A percentile compares a stretch with the other conserved stretches of the same genome.
phyloP scores from a whole-genome alignment of 176 grass and related monocot genomes.

The Areca catechu region DNA sequence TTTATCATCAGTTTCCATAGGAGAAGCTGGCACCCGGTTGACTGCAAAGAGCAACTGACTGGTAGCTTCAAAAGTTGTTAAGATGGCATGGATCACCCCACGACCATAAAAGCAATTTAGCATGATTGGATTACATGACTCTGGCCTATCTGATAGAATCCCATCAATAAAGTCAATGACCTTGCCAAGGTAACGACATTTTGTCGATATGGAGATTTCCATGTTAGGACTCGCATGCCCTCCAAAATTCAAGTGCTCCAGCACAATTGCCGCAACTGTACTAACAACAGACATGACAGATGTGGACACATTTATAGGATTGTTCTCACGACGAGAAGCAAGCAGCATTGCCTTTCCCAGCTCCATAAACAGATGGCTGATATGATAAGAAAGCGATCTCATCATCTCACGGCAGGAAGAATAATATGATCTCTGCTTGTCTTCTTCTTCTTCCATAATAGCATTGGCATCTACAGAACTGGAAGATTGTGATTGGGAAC shows the following conservation, averaged over 20 bases:
- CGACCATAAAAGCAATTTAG: slow-evolving; percentile 79
- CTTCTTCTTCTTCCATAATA: slow-evolving; percentile 42
- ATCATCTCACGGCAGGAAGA: slow-evolving; percentile 80
- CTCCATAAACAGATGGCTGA: slow-evolving; percentile 92
- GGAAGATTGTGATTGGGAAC: slow-evolving; percentile 46
- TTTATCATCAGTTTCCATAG: slow-evolving; percentile 79
- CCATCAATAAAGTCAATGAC: slow-evolving; percentile 84
- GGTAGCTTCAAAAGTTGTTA: slow-evolving; percentile 91
- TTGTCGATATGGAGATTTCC: slow-evolving; percentile 54
- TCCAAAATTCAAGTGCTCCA: slow-evolving; percentile 88
- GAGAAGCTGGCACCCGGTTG: slow-evolving; percentile 49
- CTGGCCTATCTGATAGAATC: slow-evolving; percentile 81
- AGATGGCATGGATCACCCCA: slow-evolving; percentile 80
- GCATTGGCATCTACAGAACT: slow-evolving; percentile 49
- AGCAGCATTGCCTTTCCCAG: slow-evolving; percentile 89
- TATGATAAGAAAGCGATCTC: slow-evolving; percentile 88
- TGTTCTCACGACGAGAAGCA: slow-evolving; percentile 81
- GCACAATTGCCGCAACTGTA: slow-evolving; percentile 61
- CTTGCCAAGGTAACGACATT: slow-evolving; percentile 90
- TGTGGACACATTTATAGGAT: slow-evolving; percentile 59
- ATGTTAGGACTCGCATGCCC: slow-evolving; percentile 45
- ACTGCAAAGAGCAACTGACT: slow-evolving; percentile 92
- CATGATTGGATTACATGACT: slow-evolving; percentile 88
- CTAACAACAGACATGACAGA: slow-evolving; percentile 72
- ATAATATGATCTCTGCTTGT: slow-evolving; percentile 60